Evolutionary conservation across 2,329 filamentous ascomycete species (phyloP), one percentile per base, ranked within the genome.

Genomic region (Cordyceps tenuipes): DNA sequence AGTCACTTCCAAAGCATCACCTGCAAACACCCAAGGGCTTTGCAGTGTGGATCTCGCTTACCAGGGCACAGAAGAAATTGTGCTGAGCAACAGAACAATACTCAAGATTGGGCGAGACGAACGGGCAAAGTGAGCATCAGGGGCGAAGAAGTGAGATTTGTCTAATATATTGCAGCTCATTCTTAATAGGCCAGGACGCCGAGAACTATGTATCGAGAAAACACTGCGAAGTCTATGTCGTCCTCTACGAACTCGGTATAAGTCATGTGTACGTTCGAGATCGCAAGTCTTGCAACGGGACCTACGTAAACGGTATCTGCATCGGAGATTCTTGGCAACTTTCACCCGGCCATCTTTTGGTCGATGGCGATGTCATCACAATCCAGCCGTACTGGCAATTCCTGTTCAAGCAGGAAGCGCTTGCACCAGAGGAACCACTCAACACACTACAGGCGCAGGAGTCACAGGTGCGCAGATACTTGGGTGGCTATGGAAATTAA

Each of bases 251-350:
- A 49, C 67, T 69, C 21, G 69, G 68, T 9, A 59, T 69, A 64
- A 71, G 72, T 49, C 69, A 82, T 58, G 68, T 84, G 46, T 85
- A 83, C 63, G 80, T 83, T 31, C 78, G 82, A 15, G 82, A 85
- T 64, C 76, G 79, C 26, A 76, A 77, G 57, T 84, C 82, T 5
- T 71, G 71, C 17, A 80, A 79, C 58, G 82, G 82, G 2, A 84
- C 82, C 0, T 78, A 73, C 56, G 76, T 85, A 43, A 82, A 84
- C 60, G 73, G 69, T 0, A 53, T 66, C 0, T 69, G 75, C 17
- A 76, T 83, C 58, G 80, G 78, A 1, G 65, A 66, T n/a, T 69
- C 68, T 1, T 67, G 69, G 0, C 44, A 70, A 1, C 65, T 76
- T 15, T 73, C 76, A 1, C 66, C 72, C 4, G 80, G 76, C 0